Evolutionary conservation across 768 basidiomycete genomes (phyloP), one percentile per base, ranked within the genome.

Genomic region (Boletellus sp.): DNA sequence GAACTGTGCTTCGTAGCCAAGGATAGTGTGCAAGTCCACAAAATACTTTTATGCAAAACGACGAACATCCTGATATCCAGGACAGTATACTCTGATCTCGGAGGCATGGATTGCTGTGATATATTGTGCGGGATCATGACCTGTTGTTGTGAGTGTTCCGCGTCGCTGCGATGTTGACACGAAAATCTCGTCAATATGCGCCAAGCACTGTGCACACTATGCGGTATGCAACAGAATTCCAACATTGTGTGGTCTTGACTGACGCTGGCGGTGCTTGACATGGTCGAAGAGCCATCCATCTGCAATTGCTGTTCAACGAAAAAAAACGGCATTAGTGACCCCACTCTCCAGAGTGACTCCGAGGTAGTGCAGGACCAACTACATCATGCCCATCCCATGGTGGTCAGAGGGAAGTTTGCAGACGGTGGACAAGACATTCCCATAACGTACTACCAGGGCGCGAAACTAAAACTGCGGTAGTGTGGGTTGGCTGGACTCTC

Each of bases 81-180:
- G 15, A 33, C 23, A 13, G 12, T 22, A 39, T 12, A 32, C n/a
- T 15, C 22, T 8, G n/a, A 17, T n/a, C 19, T 36, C 23, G 22
- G 38, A 24, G 32, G 17, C 15, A 63, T 62, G 61, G 64, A 64
- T 37, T 60, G 52, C 39, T 66, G 63, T 19, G 61, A 66, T 19
- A 15, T 55, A n/a, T 34, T 64, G 31, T 51, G 59, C 24, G 54
- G 52, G 26, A 47, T 64, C 20, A 0, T 51, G 4, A 54, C 54
- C 8, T 66, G 64, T 42, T 61, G 61, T 26, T 58, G 59, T 56
- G 39, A 52, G 58, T 50, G 20, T 31, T 34, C 19, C 9, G 19
- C 22, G 19, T 37, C 36, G 0, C 4, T 26, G 26, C 38, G 23
- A 36, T 40, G 28, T 43, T 31, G 23, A 39, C 11, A 16, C 20